A percentile compares a stretch with the other conserved stretches of the same genome.
Conservation (phyloP, 257 asterid genomes). For the Jaltomata sinuosa region DNA sequence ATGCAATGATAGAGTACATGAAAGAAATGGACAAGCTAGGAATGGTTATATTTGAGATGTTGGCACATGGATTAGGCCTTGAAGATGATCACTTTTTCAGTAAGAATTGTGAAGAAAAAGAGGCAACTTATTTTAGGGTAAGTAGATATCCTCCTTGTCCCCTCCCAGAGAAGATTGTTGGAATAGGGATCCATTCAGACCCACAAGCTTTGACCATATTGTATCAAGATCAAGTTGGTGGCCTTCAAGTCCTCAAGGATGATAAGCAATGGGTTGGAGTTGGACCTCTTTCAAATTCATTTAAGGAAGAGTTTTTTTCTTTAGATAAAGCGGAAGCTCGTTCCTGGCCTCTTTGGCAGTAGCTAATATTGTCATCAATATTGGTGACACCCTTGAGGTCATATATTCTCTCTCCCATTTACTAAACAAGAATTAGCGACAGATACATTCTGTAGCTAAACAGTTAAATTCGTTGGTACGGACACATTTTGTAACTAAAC, state of each 20-base stretch:
- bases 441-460: background rate
- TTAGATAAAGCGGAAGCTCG: no score
- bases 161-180: slow-evolving; percentile 9
- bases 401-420: background rate
- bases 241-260: slow-evolving; percentile 15
- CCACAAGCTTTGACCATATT: slow-evolving; percentile 17
- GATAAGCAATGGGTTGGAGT: slow-evolving; percentile 9
- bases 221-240: slow-evolving; percentile 20
- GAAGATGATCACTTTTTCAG: slow-evolving; percentile 5
- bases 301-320: no score
- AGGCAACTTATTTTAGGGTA: slow-evolving; percentile 3
- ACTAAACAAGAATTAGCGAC: background rate
- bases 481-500: background rate
- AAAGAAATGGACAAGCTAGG: slow-evolving; percentile 22
- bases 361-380: slow-evolving; percentile 10
- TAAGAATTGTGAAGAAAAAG: slow-evolving; percentile 1
- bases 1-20: slow-evolving; percentile 15
- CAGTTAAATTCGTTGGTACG: background rate
- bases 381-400: slow-evolving; percentile 27
- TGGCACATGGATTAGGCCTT: slow-evolving; percentile 22
- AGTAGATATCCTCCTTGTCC: slow-evolving; percentile 22
- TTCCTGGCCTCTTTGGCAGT: no score
- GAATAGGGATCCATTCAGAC: slow-evolving; percentile 20
- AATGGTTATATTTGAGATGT: slow-evolving; percentile 8
- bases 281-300: slow-evolving; percentile 13